phyloP scores from a whole-genome alignment of 1,284 basidiomycete genomes.

The Lignosus rhinocerotis region DNA sequence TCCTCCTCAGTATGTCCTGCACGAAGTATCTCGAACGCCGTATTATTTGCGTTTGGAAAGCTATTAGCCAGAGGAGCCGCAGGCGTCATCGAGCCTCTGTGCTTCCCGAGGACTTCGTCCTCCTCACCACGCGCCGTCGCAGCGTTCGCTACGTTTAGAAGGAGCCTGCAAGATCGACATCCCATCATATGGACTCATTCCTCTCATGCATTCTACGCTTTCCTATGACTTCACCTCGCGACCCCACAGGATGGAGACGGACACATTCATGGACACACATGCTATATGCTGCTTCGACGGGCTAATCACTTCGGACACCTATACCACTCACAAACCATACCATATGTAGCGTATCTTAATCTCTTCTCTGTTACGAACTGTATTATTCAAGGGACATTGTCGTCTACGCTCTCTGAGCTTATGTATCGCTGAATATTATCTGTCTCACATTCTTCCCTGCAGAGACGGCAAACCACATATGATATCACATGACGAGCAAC shows the following conservation, averaged over 20 bases:
- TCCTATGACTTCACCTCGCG: not conserved
- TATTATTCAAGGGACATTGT: slow-evolving; percentile 5
- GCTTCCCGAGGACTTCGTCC: slow-evolving; percentile 59
- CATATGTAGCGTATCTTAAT: not conserved
- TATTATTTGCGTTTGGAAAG: slow-evolving; percentile 60
- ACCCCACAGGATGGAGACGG: slow-evolving; percentile 5
- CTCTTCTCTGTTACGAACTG: not conserved
- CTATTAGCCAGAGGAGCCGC: slow-evolving; percentile 52
- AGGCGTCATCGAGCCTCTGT: slow-evolving; percentile 52
- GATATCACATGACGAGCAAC: too few relatives aligned
- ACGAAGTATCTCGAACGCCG: slow-evolving; percentile 57
- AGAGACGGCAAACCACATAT: too few relatives aligned
- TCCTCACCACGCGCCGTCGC: slow-evolving; percentile 55
- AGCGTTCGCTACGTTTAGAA: slow-evolving; percentile 38
- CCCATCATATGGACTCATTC: not conserved
- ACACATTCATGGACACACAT: not conserved
- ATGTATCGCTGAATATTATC: slow-evolving; percentile 1
- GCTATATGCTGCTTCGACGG: not conserved
- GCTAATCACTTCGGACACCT: not conserved
- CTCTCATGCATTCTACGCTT: not conserved
- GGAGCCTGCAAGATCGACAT: not conserved
- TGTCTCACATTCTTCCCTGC: too few relatives aligned
- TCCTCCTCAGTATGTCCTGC: slow-evolving; percentile 36
- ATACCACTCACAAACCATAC: not conserved
- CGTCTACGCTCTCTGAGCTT: not conserved